Conservation (phyloP, 208 protist species). For the Acanthamoeba comandoni region DNA sequence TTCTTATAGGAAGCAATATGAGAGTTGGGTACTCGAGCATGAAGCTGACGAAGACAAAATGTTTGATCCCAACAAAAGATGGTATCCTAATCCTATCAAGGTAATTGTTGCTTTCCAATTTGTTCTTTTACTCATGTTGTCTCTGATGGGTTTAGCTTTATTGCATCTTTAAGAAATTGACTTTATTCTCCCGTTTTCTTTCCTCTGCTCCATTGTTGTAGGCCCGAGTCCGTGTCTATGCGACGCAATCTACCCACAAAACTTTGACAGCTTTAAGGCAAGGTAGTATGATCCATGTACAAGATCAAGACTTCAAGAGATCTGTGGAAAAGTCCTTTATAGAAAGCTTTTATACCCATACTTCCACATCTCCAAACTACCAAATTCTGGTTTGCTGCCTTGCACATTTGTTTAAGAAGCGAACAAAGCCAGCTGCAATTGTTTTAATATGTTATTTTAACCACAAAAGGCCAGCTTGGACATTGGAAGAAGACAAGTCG, state of each 20-base stretch:
- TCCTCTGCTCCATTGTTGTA: neutral
- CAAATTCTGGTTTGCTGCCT: too few relatives aligned
- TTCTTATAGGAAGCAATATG: slow-evolving; percentile 6
- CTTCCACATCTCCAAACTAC: slow-evolving; percentile 76
- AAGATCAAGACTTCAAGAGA: slow-evolving; percentile 73
- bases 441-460: too few relatives aligned
- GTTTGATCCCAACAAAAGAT: slow-evolving; percentile 37
- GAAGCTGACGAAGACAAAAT: neutral
- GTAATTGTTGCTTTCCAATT: too few relatives aligned
- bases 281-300: slow-evolving; percentile 74
- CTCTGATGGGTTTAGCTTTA: too few relatives aligned
- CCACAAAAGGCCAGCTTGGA: slow-evolving; percentile 73
- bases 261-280: slow-evolving; percentile 71
- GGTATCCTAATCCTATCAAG: slow-evolving; percentile 13
- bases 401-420: too few relatives aligned
- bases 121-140: too few relatives aligned
- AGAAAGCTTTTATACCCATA: slow-evolving; percentile 75
- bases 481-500: slow-evolving; percentile 61
- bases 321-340: slow-evolving; percentile 53
- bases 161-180: too few relatives aligned
- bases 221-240: slow-evolving; percentile 65
- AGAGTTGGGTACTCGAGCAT: neutral
- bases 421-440: too few relatives aligned
- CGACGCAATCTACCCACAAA: slow-evolving; percentile 76
- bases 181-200: too few relatives aligned